Conservation (phyloP, 148 eudicot genomes). For the Spergularia bocconei region DNA sequence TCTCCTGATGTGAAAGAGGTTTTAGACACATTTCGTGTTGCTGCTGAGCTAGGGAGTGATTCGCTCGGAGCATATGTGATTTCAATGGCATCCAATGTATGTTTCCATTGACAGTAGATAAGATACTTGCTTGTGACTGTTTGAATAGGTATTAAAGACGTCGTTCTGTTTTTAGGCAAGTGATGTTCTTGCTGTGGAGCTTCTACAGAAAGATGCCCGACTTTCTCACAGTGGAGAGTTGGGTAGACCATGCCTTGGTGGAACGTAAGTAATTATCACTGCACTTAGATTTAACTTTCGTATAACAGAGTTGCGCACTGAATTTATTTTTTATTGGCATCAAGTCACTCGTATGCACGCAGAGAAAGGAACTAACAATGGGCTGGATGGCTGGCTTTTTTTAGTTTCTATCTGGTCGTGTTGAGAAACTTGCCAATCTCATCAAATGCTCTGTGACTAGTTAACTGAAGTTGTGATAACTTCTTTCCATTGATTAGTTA, state of each 20-base stretch:
- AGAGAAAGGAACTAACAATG: too few species aligned
- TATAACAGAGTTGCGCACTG: background rate
- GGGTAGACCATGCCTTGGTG: constrained; percentile 73
- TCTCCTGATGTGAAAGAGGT: constrained; percentile 79
- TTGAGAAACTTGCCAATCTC: too few species aligned
- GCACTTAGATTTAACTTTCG: background rate
- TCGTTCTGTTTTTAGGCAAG: constrained; percentile 56
- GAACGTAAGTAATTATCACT: constrained; percentile 53
- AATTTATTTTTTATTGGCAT: background rate
- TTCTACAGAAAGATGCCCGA: constrained; percentile 84
- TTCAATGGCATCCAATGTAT: constrained; percentile 94
- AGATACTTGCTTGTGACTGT: background rate
- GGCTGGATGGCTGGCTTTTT: too few species aligned
- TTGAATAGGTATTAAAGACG: background rate
- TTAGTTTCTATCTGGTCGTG: too few species aligned
- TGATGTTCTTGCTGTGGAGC: constrained; percentile 94
- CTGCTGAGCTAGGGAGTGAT: constrained; percentile 89
- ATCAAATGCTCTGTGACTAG: too few species aligned
- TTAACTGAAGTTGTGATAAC: too few species aligned
- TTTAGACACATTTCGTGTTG: constrained; percentile 76
- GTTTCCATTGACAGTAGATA: constrained; percentile 6
- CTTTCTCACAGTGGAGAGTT: constrained; percentile 68
- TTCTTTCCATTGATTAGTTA: too few species aligned
- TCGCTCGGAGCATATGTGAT: constrained; percentile 94
- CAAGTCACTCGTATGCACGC: too few species aligned